A percentile compares a stretch with the other conserved stretches of the same genome.
Conservation (phyloP, 2,329 filamentous ascomycete genomes). For the Hypoxylon rubiginosum region DNA sequence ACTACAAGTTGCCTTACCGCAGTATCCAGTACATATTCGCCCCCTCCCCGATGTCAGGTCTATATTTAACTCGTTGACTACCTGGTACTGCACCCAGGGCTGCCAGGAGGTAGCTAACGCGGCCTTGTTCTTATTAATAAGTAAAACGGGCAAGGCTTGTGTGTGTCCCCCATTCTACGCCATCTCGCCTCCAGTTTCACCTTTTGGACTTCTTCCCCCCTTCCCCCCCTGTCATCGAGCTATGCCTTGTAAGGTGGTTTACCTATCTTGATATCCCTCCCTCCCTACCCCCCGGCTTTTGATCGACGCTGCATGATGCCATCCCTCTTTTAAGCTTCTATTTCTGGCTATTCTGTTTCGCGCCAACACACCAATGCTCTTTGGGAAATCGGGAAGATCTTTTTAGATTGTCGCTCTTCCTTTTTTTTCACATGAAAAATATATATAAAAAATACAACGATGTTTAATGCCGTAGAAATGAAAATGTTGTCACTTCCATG, state of each 20-base stretch:
- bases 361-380: slow-evolving; percentile 28
- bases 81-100: no score
- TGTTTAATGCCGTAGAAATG: neutral
- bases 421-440: slow-evolving; percentile 14
- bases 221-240: slow-evolving; percentile 17
- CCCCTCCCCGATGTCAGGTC: slow-evolving; percentile 22
- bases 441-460: neutral
- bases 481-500: neutral
- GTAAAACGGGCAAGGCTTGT: slow-evolving; percentile 14
- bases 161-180: slow-evolving; percentile 1
- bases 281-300: slow-evolving; percentile 8
- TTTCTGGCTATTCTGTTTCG: slow-evolving; percentile 38
- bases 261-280: no score
- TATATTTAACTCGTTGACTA: slow-evolving; percentile 30
- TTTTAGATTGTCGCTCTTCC: slow-evolving; percentile 4
- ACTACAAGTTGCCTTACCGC: slow-evolving; percentile 3
- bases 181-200: slow-evolving; percentile 28
- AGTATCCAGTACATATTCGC: neutral
- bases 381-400: slow-evolving; percentile 20
- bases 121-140: neutral
- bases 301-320: slow-evolving; percentile 42
- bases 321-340: slow-evolving; percentile 33
- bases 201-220: slow-evolving; percentile 10
- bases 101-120: neutral
- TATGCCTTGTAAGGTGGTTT: slow-evolving; percentile 12